phyloP scores from a whole-genome alignment of 441 rosid genomes.

The Lepidium campestre region DNA sequence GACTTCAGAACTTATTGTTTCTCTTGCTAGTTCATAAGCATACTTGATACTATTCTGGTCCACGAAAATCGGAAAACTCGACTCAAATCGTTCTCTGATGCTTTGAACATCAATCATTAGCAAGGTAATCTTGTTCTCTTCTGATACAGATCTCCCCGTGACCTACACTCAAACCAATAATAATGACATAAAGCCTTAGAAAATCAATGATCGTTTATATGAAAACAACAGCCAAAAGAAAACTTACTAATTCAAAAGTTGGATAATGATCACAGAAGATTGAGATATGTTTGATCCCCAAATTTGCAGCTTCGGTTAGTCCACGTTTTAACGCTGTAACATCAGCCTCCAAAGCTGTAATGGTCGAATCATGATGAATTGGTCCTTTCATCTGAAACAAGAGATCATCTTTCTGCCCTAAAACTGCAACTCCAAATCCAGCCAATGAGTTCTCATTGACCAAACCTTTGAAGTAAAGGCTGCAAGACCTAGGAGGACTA shows the following conservation, averaged over 20 bases:
- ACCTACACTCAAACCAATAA: no score
- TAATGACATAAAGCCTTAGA: neutral
- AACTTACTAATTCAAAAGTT: conserved; percentile 39
- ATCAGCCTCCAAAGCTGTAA: conserved; percentile 38
- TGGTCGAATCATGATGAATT: conserved; percentile 29
- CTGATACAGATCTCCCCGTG: no score
- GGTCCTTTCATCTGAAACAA: conserved; percentile 53
- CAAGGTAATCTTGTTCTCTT: no score
- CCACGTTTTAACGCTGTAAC: conserved; percentile 54
- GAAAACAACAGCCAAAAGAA: neutral
- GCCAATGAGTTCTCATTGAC: conserved; percentile 26
- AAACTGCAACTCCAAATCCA: conserved; percentile 63
- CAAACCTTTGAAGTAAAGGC: conserved; percentile 59
- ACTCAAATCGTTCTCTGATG: no score
- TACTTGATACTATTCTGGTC: no score
- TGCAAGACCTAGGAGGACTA: neutral
- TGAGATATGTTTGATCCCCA: conserved; percentile 43
- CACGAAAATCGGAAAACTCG: no score
- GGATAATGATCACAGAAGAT: conserved; percentile 40
- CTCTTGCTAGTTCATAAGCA: no score
- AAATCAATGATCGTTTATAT: neutral
- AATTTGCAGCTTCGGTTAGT: conserved; percentile 40
- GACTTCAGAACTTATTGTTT: no score
- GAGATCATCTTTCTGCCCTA: conserved; percentile 37
- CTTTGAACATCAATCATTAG: no score